Conservation (phyloP, 228 moss, liverwort and hornwort genomes). For the Sphagnum magellanicum region DNA sequence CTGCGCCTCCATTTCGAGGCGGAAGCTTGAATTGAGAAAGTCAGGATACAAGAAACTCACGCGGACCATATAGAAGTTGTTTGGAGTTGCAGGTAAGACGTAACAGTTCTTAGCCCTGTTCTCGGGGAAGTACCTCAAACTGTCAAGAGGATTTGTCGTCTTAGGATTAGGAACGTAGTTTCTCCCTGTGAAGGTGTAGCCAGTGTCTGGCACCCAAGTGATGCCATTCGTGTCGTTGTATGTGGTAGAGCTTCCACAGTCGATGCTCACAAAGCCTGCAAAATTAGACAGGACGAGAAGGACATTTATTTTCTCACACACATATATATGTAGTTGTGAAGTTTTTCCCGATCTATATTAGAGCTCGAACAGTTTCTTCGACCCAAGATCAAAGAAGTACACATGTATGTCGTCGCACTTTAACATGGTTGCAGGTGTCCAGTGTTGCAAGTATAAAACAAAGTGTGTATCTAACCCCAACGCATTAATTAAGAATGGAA, state of each 20-base stretch:
- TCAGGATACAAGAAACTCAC: slow-evolving; percentile 19
- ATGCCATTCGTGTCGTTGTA: slow-evolving; percentile 13
- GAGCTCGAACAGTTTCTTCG: no score
- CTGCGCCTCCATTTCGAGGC: slow-evolving; percentile 20
- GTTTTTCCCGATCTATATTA: no score
- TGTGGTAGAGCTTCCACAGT: slow-evolving; percentile 17
- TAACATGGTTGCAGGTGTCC: no score
- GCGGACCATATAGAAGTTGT: slow-evolving; percentile 29
- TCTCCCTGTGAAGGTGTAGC: slow-evolving; percentile 15
- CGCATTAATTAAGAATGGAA: no score
- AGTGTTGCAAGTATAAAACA: no score
- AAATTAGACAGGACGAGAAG: neutral
- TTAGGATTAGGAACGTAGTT: no score
- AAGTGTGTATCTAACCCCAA: no score
- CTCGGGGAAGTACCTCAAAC: slow-evolving; percentile 23
- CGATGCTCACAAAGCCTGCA: slow-evolving; percentile 35
- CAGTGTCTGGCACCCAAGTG: slow-evolving; percentile 22
- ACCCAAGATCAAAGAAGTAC: no score
- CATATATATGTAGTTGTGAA: no score
- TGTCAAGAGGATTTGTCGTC: no score
- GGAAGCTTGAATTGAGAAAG: slow-evolving; percentile 14
- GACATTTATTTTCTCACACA: no score
- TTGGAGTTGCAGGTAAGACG: slow-evolving; percentile 10
- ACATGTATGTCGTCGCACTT: no score
- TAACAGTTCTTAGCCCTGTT: slow-evolving; percentile 27